These are phyloP conservation scores for Dentipellis fragilis DNA, from an alignment of 768 basidiomycete species.

Conservation along the genomic window DNA sequence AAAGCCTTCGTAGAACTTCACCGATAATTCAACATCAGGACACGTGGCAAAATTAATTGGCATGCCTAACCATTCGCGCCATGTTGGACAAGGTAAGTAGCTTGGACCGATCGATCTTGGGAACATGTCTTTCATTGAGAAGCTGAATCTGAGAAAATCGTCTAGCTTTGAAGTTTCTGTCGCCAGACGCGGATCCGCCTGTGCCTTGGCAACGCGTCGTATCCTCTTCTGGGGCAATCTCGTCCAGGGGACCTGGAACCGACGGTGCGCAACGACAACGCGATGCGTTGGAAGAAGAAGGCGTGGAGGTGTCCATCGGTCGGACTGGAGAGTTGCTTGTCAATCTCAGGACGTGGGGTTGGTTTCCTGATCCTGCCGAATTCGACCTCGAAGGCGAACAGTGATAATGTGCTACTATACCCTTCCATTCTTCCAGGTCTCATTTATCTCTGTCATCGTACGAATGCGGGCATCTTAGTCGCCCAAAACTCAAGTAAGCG, in stretches of 20 bases:
- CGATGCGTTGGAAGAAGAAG: conserved; percentile 71
- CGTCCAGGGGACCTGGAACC: conserved; percentile 79
- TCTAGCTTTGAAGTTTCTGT: conserved; percentile 70
- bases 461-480: no score
- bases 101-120: not conserved
- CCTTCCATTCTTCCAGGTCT: no score
- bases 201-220: conserved; percentile 82
- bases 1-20: not conserved
- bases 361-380: conserved; percentile 42
- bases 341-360: conserved; percentile 47
- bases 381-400: conserved; percentile 9
- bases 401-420: no score
- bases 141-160: not conserved
- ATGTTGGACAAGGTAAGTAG: conserved; percentile 67
- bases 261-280: conserved; percentile 67
- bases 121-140: not conserved
- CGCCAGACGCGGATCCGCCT: conserved; percentile 45
- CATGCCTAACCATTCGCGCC: conserved; percentile 70
- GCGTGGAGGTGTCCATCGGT: conserved; percentile 59
- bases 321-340: conserved; percentile 50
- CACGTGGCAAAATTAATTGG: conserved; percentile 75
- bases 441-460: no score
- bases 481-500: no score
- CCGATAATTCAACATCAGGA: conserved; percentile 30
- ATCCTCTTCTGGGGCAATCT: conserved; percentile 59